Evolutionary conservation across 2,329 filamentous ascomycete genomes (phyloP).

Genomic region (Colletotrichum theobromicola): DNA sequence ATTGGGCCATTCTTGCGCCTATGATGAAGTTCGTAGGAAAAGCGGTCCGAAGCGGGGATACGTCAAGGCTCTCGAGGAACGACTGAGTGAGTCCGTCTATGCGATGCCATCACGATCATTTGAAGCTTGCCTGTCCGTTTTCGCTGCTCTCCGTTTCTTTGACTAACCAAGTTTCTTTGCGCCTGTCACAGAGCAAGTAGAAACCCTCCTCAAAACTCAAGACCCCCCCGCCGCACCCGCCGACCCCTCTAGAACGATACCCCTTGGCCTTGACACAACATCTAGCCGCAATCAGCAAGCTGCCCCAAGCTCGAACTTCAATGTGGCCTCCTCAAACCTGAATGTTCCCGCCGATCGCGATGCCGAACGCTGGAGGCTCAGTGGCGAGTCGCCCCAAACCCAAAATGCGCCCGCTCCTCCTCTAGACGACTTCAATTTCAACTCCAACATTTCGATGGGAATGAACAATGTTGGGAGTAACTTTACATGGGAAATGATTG

Average conservation of each 20-base stretch:
- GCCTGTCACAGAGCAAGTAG: slow-evolving; percentile 76
- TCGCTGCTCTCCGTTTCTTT: not conserved
- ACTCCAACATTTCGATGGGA: slow-evolving; percentile 51
- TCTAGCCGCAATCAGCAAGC: slow-evolving; percentile 35
- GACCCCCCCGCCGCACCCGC: slow-evolving; percentile 49
- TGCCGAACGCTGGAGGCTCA: slow-evolving; percentile 61
- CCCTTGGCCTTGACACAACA: slow-evolving; percentile 31
- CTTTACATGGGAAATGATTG: slow-evolving; percentile 81
- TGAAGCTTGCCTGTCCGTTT: not conserved
- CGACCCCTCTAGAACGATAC: slow-evolving; percentile 39
- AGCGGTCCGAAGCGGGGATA: slow-evolving; percentile 94
- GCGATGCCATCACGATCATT: not conserved
- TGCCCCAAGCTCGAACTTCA: slow-evolving; percentile 42
- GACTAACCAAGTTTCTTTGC: slow-evolving; percentile 4
- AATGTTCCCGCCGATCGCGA: slow-evolving; percentile 52
- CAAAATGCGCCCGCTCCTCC: slow-evolving; percentile 21
- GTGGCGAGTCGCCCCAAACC: slow-evolving; percentile 57
- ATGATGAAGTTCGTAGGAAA: slow-evolving; percentile 92
- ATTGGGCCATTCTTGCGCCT: slow-evolving; percentile 86
- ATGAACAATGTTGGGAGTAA: slow-evolving; percentile 58
- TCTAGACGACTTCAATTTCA: slow-evolving; percentile 66
- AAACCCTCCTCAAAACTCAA: slow-evolving; percentile 85
- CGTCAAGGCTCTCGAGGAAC: slow-evolving; percentile 90
- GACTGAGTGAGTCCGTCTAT: slow-evolving; percentile 72
- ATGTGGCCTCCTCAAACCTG: slow-evolving; percentile 50